phyloP scores from a whole-genome alignment of 768 basidiomycete genomes.

The Mycena kentingensis region DNA sequence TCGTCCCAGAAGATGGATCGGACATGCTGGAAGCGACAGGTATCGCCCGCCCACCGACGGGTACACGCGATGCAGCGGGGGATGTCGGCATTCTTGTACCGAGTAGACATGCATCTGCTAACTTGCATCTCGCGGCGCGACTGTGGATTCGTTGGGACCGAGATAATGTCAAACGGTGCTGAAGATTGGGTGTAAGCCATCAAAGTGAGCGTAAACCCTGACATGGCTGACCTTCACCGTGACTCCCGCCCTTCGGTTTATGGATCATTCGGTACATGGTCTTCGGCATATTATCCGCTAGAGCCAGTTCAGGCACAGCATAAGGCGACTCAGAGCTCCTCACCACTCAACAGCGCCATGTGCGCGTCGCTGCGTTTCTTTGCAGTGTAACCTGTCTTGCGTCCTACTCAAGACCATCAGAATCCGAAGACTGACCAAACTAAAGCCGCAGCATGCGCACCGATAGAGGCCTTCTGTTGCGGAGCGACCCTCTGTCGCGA shows the following conservation, averaged over 20 bases:
- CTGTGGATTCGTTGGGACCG: conserved; percentile 28
- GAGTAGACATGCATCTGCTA: conserved; percentile 82
- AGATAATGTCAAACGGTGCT: conserved; percentile 10
- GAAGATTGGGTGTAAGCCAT: conserved; percentile 8
- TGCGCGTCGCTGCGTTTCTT: conserved; percentile 75
- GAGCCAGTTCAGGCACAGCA: conserved; percentile 1
- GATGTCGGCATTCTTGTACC: conserved; percentile 71
- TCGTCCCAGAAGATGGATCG: conserved; percentile 72
- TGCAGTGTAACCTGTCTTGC: conserved; percentile 56
- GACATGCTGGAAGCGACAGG: conserved; percentile 85
- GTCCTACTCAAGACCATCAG: conserved; percentile 12
- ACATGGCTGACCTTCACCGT: conserved; percentile 5
- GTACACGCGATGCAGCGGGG: conserved; percentile 84
- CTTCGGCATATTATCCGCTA: conserved; percentile 5
- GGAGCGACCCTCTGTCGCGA: conserved; percentile 11
- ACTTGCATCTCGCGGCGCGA: conserved; percentile 66
- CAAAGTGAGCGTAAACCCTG: background rate
- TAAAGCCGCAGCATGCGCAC: conserved; percentile 1
- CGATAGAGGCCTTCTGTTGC: background rate
- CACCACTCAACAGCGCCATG: conserved; percentile 67
- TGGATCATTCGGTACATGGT: conserved; percentile 6
- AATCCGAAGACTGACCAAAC: conserved; percentile 4
- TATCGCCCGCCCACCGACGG: conserved; percentile 85
- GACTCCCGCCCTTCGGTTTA: background rate
- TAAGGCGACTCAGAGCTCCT: conserved; percentile 12